A percentile compares a stretch with the other conserved stretches of the same genome.
Evolutionary conservation across 768 basidiomycete genomes (phyloP).

Genomic region (Tylopilus vinaceipallidus): DNA sequence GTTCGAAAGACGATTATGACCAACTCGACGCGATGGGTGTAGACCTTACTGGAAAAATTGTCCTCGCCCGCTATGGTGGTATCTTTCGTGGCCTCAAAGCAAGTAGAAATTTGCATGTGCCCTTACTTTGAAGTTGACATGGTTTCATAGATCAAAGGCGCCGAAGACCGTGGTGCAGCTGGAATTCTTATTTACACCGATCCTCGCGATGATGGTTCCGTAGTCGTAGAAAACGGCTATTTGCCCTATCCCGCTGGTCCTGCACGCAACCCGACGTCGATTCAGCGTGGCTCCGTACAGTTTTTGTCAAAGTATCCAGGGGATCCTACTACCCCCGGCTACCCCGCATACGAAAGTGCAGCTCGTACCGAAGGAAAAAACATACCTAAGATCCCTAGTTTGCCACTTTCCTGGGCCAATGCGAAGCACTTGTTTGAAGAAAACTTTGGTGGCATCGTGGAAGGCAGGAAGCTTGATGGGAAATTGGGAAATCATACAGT

Average conservation of each 20-base stretch:
- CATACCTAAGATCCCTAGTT: constrained; percentile 72
- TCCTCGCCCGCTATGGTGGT: constrained; percentile 72
- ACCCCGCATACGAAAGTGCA: constrained; percentile 80
- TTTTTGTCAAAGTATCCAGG: constrained; percentile 65
- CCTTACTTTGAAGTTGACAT: constrained; percentile 6
- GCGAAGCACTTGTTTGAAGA: constrained; percentile 64
- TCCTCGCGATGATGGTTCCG: constrained; percentile 80
- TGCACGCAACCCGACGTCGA: constrained; percentile 76
- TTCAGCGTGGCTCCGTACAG: constrained; percentile 84
- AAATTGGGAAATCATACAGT: constrained; percentile 45
- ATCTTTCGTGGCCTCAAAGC: constrained; percentile 88
- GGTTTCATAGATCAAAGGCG: constrained; percentile 62
- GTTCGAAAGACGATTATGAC: constrained; percentile 67
- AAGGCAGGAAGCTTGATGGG: constrained; percentile 45
- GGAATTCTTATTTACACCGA: constrained; percentile 84
- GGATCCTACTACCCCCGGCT: constrained; percentile 84
- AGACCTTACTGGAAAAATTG: constrained; percentile 75
- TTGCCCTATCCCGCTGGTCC: constrained; percentile 74
- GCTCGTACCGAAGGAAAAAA: constrained; percentile 60
- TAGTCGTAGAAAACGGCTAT: constrained; percentile 75
- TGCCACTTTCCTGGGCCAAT: constrained; percentile 87
- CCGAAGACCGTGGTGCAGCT: constrained; percentile 77
- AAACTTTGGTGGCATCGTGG: constrained; percentile 44
- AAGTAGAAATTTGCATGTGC: constrained; percentile 5
- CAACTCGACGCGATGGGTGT: constrained; percentile 62